Percentiles rank a stretch among this genome's conserved stretches.
These are phyloP conservation scores for Sporothrix pallida DNA, from an alignment of 2,329 filamentous ascomycete genomes.

Conservation along the genomic window DNA sequence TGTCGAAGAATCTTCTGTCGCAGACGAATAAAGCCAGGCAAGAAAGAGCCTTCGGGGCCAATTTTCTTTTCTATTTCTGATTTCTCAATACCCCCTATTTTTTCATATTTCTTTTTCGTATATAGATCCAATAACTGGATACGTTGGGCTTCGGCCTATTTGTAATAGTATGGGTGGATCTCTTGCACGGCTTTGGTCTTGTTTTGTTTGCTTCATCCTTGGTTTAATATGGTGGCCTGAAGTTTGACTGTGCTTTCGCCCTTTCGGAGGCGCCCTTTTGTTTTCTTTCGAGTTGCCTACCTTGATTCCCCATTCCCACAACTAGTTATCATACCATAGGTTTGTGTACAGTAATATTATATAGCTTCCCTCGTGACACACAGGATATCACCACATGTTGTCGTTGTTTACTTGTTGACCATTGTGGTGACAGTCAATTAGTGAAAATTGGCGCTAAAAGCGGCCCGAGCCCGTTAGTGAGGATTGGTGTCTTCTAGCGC, in stretches of 20 bases:
- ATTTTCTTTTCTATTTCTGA: too few relatives aligned
- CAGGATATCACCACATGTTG: not conserved
- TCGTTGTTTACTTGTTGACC: not conserved
- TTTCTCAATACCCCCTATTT: too few relatives aligned
- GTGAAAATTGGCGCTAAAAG: slow-evolving; percentile 11
- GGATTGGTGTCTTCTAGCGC: slow-evolving; percentile 3
- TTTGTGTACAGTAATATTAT: not conserved
- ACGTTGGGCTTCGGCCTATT: too few relatives aligned
- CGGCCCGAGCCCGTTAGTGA: slow-evolving; percentile 21
- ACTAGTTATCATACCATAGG: not conserved
- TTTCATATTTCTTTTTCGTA: too few relatives aligned
- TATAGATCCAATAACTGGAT: too few relatives aligned
- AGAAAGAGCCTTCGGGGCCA: too few relatives aligned
- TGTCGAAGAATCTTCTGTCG: not conserved
- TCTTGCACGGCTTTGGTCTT: too few relatives aligned
- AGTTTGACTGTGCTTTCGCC: too few relatives aligned
- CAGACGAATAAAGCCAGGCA: too few relatives aligned
- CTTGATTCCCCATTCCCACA: not conserved
- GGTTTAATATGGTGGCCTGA: not conserved
- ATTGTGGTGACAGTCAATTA: not conserved
- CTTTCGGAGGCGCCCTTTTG: too few relatives aligned
- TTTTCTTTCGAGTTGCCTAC: not conserved
- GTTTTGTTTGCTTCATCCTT: not conserved
- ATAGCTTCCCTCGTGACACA: not conserved
- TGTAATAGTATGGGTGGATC: too few relatives aligned